Percentiles rank a stretch among this genome's conserved stretches.
Evolutionary conservation across 257 asterid species (phyloP).

Genomic region (Nicotiana otophora): DNA sequence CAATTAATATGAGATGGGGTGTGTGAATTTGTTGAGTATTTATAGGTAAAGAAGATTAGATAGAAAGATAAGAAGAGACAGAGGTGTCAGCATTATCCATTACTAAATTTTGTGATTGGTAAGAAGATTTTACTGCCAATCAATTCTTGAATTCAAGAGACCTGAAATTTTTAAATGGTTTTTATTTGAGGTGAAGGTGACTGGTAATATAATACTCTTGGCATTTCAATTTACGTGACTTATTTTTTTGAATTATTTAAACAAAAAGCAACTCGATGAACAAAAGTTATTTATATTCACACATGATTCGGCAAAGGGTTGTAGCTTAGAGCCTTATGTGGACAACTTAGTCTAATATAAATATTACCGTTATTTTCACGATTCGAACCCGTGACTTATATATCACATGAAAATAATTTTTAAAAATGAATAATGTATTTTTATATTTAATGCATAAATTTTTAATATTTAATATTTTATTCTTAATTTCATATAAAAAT

Average conservation of each 20-base stretch:
- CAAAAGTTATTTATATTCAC: no score
- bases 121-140: background rate
- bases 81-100: background rate
- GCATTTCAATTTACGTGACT: no score
- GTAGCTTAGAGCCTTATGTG: no score
- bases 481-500: no score
- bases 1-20: background rate
- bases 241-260: no score
- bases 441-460: no score
- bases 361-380: no score
- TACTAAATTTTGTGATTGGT: background rate
- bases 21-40: background rate
- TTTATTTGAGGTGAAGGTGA: background rate
- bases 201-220: background rate
- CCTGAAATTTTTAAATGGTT: background rate
- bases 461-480: no score
- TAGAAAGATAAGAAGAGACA: background rate
- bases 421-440: no score
- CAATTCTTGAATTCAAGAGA: background rate
- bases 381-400: no score
- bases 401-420: accelerated
- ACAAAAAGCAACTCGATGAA: no score
- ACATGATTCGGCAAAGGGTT: no score
- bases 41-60: background rate
- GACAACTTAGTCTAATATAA: accelerated